phyloP scores from a whole-genome alignment of 2,329 filamentous ascomycete species.

The Exophiala lecanii-corni region DNA sequence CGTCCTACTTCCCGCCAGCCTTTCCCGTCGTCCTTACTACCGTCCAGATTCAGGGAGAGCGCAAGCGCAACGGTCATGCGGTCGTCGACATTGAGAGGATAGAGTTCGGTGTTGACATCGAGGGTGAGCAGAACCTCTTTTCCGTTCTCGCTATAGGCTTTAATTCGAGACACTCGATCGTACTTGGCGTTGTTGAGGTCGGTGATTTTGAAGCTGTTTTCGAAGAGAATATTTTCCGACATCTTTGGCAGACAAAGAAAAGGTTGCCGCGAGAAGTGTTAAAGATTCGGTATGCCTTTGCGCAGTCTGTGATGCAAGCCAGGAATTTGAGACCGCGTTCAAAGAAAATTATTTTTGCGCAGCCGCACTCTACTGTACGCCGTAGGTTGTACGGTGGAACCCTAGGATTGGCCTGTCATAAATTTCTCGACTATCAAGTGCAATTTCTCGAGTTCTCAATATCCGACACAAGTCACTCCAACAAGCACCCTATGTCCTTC shows the following conservation, averaged over 20 bases:
- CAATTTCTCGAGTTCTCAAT: no score
- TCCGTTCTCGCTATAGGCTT: slow-evolving; percentile 54
- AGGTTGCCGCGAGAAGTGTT: slow-evolving; percentile 37
- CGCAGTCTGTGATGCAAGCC: no score
- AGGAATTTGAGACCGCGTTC: no score
- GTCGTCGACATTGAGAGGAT: slow-evolving; percentile 70
- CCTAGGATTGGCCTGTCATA: no score
- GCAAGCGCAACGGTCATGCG: slow-evolving; percentile 76
- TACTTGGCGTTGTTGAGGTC: slow-evolving; percentile 81
- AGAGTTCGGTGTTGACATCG: slow-evolving; percentile 92
- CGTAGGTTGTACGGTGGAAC: no score
- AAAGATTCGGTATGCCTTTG: background rate
- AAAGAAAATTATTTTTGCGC: no score
- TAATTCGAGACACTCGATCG: slow-evolving; percentile 86
- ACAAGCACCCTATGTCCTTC: slow-evolving; percentile 55
- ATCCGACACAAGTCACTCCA: no score
- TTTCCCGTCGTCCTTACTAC: slow-evolving; percentile 65
- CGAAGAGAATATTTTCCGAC: slow-evolving; percentile 87
- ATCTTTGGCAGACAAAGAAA: no score
- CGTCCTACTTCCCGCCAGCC: slow-evolving; percentile 73
- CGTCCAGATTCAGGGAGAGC: slow-evolving; percentile 80
- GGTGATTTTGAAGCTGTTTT: slow-evolving; percentile 83
- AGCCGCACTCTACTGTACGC: no score
- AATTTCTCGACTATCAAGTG: no score
- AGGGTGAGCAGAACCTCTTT: slow-evolving; percentile 72